A percentile compares a stretch with the other conserved stretches of the same genome.
Conservation (phyloP, 1,284 basidiomycete species). For the Moesziomyces parantarcticus region DNA sequence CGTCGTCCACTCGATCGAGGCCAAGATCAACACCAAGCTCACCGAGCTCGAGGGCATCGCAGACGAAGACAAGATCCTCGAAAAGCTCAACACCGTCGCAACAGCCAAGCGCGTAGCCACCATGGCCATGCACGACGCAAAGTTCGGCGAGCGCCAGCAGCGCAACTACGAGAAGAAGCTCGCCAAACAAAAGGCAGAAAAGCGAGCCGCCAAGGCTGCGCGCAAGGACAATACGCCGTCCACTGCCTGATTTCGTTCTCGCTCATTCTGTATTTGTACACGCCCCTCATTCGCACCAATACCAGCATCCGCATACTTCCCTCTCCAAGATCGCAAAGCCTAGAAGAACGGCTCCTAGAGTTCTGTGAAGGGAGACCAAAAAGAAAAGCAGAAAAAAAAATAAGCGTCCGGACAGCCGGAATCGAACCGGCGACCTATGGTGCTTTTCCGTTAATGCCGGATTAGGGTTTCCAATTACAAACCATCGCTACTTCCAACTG, state of each 20-base stretch:
- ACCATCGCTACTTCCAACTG: conserved; percentile 58
- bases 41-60: conserved; percentile 51
- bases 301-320: neutral
- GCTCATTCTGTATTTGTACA: neutral
- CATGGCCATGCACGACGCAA: conserved; percentile 86
- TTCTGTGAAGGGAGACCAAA: neutral
- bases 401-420: conserved; percentile 53
- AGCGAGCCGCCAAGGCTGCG: conserved; percentile 22
- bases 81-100: conserved; percentile 86
- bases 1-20: conserved; percentile 83
- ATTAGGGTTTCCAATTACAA: conserved; percentile 58
- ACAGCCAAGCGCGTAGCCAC: conserved; percentile 91
- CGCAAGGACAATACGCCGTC: no score
- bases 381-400: conserved; percentile 17
- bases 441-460: conserved; percentile 51
- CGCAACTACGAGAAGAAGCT: conserved; percentile 76
- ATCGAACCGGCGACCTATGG: conserved; percentile 58
- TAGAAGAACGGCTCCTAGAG: no score
- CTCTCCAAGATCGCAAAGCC: no score
- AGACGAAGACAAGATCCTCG: conserved; percentile 84
- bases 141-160: conserved; percentile 88
- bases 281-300: neutral
- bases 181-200: conserved; percentile 35
- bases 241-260: no score
- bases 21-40: conserved; percentile 77